Base-by-base conservation (phyloP, 768 basidiomycete genomes). In the Boletellus ananiceps region DNA sequence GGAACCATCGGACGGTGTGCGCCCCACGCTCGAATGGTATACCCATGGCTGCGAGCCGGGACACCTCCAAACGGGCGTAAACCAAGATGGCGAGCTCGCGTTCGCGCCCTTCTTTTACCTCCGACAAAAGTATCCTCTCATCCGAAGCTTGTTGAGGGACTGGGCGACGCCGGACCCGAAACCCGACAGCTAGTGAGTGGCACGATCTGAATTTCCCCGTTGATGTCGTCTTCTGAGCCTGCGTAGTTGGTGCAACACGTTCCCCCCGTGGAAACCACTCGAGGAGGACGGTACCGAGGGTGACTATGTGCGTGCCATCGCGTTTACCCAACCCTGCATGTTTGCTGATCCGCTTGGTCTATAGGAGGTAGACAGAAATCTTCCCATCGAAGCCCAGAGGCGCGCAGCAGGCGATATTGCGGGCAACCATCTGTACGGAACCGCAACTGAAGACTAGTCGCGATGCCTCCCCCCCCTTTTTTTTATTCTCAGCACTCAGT, bases 101-200 rank as follows among this genome's bases (percentile, higher is more conserved):
- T 56, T 46, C n/a, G 42, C 52, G 5, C 55, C 55, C 1, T 16
- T 38, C 15, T 56, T 44, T 19, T 44, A 35, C 23, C 51, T 56
- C 21, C 27, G 44, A 8, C 55, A 53, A 39, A 56, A 56, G 47
- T 16, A 45, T 4, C 52, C 55, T 5, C 35, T 54, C 31, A 49
- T 49, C 12, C 41, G 52, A 11, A 40, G 38, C 12, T 29, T 56
- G 18, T n/a, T 56, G 33, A 38, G 55, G 27, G 55, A 56, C 18
- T 40, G 40, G 18, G 53, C 53, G 4, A 16, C 44, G 15, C 52
- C 55, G 2, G 46, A 48, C 6, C 55, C 55, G 3, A 15, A 44
- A 6, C 53, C 53, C 6, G 52, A 56, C 4, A 43, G 45, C 38
- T 56, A 45, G 55, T 56, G 15, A 46, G 55, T 49, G 35, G 42